Evolutionary conservation across 441 rosid species (phyloP).

Genomic region (Daphne laureola): DNA sequence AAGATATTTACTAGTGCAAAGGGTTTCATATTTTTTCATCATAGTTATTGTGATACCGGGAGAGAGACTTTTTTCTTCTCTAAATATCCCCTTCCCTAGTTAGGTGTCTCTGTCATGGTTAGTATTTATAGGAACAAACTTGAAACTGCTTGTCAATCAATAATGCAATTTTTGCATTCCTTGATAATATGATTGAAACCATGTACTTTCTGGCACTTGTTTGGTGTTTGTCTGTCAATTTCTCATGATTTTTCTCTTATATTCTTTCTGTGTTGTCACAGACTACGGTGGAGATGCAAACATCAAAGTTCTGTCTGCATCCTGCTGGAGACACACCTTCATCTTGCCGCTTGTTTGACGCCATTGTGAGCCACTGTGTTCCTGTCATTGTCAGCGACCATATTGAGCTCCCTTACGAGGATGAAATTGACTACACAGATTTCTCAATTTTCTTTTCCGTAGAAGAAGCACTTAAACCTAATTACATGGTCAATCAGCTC

Average conservation of each 20-base stretch:
- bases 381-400: conserved; percentile 83
- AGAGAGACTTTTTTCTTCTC: too few relatives aligned
- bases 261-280: conserved; percentile 20
- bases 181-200: too few relatives aligned
- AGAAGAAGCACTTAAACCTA: conserved; percentile 64
- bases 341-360: conserved; percentile 91
- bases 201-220: neutral
- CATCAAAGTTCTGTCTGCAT: conserved; percentile 82
- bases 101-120: too few relatives aligned
- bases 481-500: conserved; percentile 58
- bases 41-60: too few relatives aligned
- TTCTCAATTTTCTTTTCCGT: conserved; percentile 80
- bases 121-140: too few relatives aligned
- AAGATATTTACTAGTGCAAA: too few relatives aligned
- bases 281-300: conserved; percentile 89
- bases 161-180: too few relatives aligned
- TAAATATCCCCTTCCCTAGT: too few relatives aligned
- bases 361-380: conserved; percentile 85
- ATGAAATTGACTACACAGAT: conserved; percentile 67
- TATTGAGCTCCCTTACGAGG: conserved; percentile 91
- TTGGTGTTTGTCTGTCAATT: conserved; percentile 1
- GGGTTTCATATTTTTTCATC: too few relatives aligned
- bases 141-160: too few relatives aligned
- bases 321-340: conserved; percentile 98
- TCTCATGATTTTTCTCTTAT: conserved; percentile 4